Evolutionary conservation across 116 monocot species (phyloP).

Genomic region (Zostera marina): DNA sequence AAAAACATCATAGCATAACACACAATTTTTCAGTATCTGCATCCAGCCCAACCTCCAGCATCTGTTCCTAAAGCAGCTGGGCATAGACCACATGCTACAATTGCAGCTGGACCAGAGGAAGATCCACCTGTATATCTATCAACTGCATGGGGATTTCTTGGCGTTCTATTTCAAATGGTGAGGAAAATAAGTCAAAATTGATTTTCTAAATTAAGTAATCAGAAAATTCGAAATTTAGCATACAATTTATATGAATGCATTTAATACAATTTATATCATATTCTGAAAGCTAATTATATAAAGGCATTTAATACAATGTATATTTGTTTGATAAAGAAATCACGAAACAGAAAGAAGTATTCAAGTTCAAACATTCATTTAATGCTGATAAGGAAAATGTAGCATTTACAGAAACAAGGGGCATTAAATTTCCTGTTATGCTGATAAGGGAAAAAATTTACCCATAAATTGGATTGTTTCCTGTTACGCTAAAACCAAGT

Average conservation of each 20-base stretch:
- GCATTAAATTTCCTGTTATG: background rate
- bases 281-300: too few species aligned
- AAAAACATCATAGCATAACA: too few species aligned
- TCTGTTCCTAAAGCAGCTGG: constrained; percentile 83
- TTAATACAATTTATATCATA: too few species aligned
- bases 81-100: constrained; percentile 71
- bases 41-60: constrained; percentile 49
- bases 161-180: constrained; percentile 16
- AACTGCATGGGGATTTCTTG: constrained; percentile 61
- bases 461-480: constrained; percentile 89
- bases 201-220: too few species aligned
- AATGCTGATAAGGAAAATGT: too few species aligned
- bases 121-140: constrained; percentile 70
- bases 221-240: too few species aligned
- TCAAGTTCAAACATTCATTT: too few species aligned
- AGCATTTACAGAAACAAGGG: background rate
- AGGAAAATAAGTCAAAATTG: background rate
- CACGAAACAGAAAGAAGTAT: too few species aligned
- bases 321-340: too few species aligned
- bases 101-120: constrained; percentile 82
- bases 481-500: constrained; percentile 71
- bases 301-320: too few species aligned
- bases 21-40: too few species aligned
- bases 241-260: too few species aligned
- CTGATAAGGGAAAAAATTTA: constrained; percentile 1